These are phyloP conservation scores for Ceratocystis destructans DNA, from an alignment of 2,329 filamentous ascomycete species.

Conservation along the genomic window DNA sequence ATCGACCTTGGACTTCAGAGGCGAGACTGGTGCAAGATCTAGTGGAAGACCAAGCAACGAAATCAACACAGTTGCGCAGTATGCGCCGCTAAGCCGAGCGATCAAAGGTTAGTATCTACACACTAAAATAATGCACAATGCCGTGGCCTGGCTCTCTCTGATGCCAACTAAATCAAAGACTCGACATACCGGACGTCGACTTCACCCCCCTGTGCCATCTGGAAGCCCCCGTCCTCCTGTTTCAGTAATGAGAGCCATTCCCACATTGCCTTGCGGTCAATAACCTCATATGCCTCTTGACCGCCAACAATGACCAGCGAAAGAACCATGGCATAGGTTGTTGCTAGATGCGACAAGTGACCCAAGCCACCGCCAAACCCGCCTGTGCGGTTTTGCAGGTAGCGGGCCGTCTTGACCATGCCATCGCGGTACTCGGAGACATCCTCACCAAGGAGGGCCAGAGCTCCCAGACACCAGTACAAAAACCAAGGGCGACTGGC, in stretches of 20 bases:
- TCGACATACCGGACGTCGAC: conserved; percentile 67
- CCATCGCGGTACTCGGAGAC: conserved; percentile 50
- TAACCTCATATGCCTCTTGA: conserved; percentile 54
- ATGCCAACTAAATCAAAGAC: background rate
- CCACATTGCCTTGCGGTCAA: conserved; percentile 80
- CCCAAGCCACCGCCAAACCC: conserved; percentile 92
- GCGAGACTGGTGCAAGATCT: conserved; percentile 36
- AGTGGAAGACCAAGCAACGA: conserved; percentile 73
- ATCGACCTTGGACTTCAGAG: conserved; percentile 15
- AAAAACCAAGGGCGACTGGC: conserved; percentile 85
- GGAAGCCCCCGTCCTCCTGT: conserved; percentile 78
- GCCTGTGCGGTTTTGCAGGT: conserved; percentile 69
- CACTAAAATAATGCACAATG: background rate
- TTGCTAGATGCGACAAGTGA: conserved; percentile 76
- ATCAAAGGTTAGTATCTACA: conserved; percentile 4
- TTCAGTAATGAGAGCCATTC: conserved; percentile 79
- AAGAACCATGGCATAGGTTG: conserved; percentile 73
- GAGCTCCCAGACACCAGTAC: conserved; percentile 75
- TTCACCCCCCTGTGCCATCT: conserved; percentile 73
- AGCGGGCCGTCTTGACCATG: conserved; percentile 59
- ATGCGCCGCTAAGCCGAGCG: conserved; percentile 52
- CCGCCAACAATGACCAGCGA: conserved; percentile 68
- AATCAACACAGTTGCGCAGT: conserved; percentile 76
- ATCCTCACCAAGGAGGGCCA: conserved; percentile 67
- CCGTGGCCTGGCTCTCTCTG: background rate